Percentiles rank a stretch among this genome's conserved stretches.
Evolutionary conservation across 148 eudicot species (phyloP).

Genomic region (Persicaria tinctoria): DNA sequence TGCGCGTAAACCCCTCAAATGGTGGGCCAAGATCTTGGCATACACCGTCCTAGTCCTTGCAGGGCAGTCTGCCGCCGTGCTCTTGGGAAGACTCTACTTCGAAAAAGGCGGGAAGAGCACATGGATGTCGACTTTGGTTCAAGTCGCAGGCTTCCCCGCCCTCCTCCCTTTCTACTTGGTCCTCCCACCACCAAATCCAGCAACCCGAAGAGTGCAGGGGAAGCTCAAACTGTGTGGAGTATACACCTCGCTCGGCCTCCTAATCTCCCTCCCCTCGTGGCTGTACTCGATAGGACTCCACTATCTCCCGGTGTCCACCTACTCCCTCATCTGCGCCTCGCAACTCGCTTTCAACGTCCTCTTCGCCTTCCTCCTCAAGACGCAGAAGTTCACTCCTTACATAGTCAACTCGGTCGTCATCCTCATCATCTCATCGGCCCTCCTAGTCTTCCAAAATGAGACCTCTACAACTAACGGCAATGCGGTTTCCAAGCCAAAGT

Average conservation of each 20-base stretch:
- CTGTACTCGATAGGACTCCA: conserved; percentile 49
- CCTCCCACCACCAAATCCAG: conserved; percentile 15
- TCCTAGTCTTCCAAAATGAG: conserved; percentile 35
- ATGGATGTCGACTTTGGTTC: conserved; percentile 32
- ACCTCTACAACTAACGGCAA: conserved; percentile 19
- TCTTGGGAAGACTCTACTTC: conserved; percentile 37
- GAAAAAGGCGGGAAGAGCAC: conserved; percentile 40
- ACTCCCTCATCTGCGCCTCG: conserved; percentile 44
- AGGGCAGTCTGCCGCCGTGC: conserved; percentile 24
- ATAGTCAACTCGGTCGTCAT: conserved; percentile 48
- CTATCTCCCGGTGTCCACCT: conserved; percentile 56
- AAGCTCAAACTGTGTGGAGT: conserved; percentile 15
- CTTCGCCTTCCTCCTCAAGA: conserved; percentile 46
- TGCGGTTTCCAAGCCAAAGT: conserved; percentile 19
- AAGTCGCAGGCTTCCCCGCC: conserved; percentile 33
- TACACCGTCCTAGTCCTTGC: conserved; percentile 26
- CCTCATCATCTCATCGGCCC: conserved; percentile 47
- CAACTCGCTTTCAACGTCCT: conserved; percentile 57
- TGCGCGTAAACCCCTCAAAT: neutral
- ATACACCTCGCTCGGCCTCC: conserved; percentile 30
- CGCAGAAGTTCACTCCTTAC: conserved; percentile 55
- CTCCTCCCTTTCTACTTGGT: conserved; percentile 34
- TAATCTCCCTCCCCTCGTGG: conserved; percentile 31
- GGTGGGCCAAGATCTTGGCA: conserved; percentile 24
- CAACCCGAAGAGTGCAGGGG: neutral